These are phyloP conservation scores for Zanthoxylum bungeanum DNA, from an alignment of 345 rosid species.

Conservation along the genomic window DNA sequence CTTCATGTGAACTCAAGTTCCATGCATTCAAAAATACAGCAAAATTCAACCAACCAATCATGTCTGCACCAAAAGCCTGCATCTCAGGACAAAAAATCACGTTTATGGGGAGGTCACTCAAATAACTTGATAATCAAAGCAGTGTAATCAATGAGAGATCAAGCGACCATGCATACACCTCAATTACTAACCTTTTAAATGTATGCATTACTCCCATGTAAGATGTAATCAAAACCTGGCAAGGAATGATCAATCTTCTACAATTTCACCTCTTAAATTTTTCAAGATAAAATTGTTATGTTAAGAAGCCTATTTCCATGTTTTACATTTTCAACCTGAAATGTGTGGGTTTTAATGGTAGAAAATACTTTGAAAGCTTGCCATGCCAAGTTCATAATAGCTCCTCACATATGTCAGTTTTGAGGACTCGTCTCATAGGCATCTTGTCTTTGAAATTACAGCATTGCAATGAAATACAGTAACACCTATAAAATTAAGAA, in stretches of 20 bases:
- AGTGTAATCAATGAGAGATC: not conserved
- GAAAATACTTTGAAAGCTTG: not conserved
- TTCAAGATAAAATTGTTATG: not conserved
- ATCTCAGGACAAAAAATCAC: constrained; percentile 15
- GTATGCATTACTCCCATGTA: not conserved
- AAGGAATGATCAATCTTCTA: not conserved
- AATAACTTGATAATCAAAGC: constrained; percentile 1
- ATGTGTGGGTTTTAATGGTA: not conserved
- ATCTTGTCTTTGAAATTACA: not conserved
- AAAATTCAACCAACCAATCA: constrained; percentile 77
- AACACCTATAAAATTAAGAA: not conserved
- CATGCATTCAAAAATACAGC: constrained; percentile 80
- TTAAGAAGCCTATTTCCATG: not conserved
- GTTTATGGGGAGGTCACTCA: not conserved
- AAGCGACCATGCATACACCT: not conserved
- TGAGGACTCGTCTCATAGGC: not conserved
- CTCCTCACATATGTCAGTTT: not conserved
- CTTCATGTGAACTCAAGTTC: constrained; percentile 63
- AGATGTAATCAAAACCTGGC: not conserved
- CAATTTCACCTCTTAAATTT: not conserved
- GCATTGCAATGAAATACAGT: not conserved
- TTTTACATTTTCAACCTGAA: not conserved
- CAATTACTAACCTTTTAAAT: not conserved
- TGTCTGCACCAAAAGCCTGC: constrained; percentile 70
- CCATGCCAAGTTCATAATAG: constrained; percentile 3